Percentiles rank a stretch among this genome's conserved stretches.
phyloP scores from a whole-genome alignment of 495 filamentous ascomycete genomes.

The Acidomyces sp. region DNA sequence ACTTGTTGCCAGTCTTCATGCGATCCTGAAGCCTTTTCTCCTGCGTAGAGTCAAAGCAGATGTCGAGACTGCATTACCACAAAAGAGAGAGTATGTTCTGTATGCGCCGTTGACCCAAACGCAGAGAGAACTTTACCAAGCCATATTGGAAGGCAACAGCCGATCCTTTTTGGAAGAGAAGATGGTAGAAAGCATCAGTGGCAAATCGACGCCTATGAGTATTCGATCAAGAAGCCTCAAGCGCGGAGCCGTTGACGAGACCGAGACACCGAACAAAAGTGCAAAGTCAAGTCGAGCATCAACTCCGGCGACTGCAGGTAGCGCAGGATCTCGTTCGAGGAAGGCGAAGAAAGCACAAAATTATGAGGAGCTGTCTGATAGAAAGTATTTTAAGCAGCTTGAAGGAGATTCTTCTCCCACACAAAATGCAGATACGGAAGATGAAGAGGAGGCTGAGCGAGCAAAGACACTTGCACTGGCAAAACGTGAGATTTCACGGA shows the following conservation, averaged over 20 bases:
- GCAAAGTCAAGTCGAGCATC: conserved; percentile 56
- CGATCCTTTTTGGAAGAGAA: conserved; percentile 74
- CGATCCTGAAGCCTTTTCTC: conserved; percentile 83
- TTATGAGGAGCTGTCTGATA: conserved; percentile 65
- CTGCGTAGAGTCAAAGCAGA: conserved; percentile 83
- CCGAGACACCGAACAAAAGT: conserved; percentile 48
- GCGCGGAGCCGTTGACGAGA: conserved; percentile 35
- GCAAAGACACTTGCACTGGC: conserved; percentile 65
- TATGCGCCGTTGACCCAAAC: conserved; percentile 79
- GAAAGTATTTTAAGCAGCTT: conserved; percentile 51
- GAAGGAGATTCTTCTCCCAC: conserved; percentile 32
- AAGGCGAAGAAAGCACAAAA: conserved; percentile 42
- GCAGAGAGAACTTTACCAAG: conserved; percentile 83
- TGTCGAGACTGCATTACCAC: conserved; percentile 77
- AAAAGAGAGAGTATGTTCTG: conserved; percentile 90
- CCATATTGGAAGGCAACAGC: conserved; percentile 65
- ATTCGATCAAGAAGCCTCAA: conserved; percentile 36
- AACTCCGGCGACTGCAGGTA: conserved; percentile 46
- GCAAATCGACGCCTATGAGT: conserved; percentile 20
- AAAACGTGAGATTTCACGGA: conserved; percentile 70
- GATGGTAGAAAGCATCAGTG: conserved; percentile 49
- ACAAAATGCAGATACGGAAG: conserved; percentile 22
- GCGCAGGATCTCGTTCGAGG: conserved; percentile 32
- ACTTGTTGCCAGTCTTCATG: conserved; percentile 77
- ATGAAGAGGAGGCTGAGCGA: conserved; percentile 50